phyloP scores from a whole-genome alignment of 2,329 filamentous ascomycete genomes.

The Epichloe brachyelytri region DNA sequence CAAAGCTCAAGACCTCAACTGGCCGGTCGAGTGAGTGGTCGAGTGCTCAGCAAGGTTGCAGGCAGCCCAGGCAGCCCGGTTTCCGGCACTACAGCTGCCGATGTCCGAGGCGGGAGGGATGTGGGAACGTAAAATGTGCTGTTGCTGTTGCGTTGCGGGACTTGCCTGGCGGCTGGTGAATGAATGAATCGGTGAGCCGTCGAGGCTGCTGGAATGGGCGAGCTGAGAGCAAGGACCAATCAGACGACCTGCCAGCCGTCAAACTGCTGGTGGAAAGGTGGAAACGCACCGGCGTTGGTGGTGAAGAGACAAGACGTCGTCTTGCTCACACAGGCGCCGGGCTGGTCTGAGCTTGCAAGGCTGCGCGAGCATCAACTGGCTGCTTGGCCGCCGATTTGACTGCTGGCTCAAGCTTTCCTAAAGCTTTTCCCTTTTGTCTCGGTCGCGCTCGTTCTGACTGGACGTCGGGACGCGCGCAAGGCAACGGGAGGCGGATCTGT shows the following conservation, averaged over 20 bases:
- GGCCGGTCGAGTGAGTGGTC: not conserved
- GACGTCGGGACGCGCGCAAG: slow-evolving; percentile 7
- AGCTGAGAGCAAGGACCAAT: not conserved
- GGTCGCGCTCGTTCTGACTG: slow-evolving; percentile 3
- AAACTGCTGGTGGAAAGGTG: not conserved
- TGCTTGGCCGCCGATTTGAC: not conserved
- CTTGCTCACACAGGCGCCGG: not conserved
- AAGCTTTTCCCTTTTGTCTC: not conserved
- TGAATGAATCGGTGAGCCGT: not conserved
- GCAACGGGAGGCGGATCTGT: slow-evolving; percentile 8
- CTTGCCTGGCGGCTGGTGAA: not conserved
- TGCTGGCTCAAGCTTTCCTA: slow-evolving; percentile 4
- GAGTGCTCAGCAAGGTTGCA: slow-evolving; percentile 2
- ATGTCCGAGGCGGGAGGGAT: slow-evolving; percentile 5
- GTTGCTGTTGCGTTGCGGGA: not conserved
- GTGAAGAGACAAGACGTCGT: not conserved
- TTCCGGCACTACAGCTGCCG: slow-evolving; percentile 6
- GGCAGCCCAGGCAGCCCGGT: slow-evolving; percentile 3
- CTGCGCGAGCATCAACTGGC: slow-evolving; percentile 2
- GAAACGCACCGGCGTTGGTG: not conserved
- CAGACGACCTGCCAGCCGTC: not conserved
- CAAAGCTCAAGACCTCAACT: slow-evolving; percentile 3
- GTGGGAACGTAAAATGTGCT: not conserved
- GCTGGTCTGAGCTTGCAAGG: not conserved
- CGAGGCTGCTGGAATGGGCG: not conserved